Conservation (phyloP, 495 filamentous ascomycete species). For the Cercophora sp. region DNA sequence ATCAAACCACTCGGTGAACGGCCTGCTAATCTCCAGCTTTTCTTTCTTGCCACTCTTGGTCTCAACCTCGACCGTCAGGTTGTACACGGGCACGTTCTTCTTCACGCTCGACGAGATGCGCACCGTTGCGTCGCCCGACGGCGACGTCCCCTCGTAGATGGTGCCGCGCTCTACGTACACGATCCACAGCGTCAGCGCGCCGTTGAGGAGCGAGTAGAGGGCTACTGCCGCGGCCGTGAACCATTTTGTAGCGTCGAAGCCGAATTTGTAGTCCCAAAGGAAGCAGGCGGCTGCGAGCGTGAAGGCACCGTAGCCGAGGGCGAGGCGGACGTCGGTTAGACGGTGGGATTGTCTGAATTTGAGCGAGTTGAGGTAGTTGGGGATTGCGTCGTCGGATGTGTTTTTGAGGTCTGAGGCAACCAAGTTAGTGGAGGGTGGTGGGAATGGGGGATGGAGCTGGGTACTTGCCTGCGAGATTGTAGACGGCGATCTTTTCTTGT, state of each 20-base stretch:
- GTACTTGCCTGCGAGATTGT: constrained; percentile 60
- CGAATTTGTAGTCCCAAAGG: constrained; percentile 83
- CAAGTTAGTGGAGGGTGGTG: neutral
- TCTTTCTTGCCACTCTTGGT: constrained; percentile 43
- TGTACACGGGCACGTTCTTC: constrained; percentile 70
- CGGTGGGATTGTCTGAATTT: constrained; percentile 75
- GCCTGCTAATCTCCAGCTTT: constrained; percentile 53
- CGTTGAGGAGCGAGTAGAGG: constrained; percentile 77
- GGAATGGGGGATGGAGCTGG: neutral
- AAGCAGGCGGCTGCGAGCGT: constrained; percentile 75
- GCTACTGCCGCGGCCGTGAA: constrained; percentile 72
- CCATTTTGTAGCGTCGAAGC: constrained; percentile 77
- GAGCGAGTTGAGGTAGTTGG: constrained; percentile 84
- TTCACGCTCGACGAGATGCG: constrained; percentile 67
- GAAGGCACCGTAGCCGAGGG: constrained; percentile 79
- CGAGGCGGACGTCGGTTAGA: constrained; percentile 76
- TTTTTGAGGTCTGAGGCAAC: constrained; percentile 78
- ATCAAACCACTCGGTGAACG: constrained; percentile 87
- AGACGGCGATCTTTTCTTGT: constrained; percentile 59
- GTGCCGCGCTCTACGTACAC: constrained; percentile 75
- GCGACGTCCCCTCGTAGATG: constrained; percentile 66
- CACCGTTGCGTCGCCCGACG: constrained; percentile 48
- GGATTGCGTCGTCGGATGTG: constrained; percentile 88
- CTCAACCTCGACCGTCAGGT: constrained; percentile 59
- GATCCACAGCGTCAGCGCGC: constrained; percentile 78